A percentile compares a stretch with the other conserved stretches of the same genome.
phyloP scores from a whole-genome alignment of 169 alveolate genomes.

The Blepharisma undulans region DNA sequence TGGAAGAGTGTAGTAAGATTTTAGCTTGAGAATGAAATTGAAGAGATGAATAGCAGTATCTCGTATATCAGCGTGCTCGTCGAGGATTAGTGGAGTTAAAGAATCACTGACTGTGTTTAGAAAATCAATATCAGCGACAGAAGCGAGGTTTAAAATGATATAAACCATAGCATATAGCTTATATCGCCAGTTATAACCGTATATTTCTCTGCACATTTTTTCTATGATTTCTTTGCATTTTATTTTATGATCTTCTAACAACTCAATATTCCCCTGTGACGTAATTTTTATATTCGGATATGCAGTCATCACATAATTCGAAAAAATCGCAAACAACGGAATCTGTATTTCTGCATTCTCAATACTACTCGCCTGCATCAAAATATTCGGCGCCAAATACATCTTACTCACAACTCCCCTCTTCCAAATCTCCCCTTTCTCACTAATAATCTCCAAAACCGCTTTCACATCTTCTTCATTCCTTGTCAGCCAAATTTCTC shows the following conservation, averaged over 20 bases:
- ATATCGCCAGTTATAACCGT: neutral
- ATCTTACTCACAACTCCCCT: neutral
- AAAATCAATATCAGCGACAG: neutral
- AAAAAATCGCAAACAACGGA: neutral
- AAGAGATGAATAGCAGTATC: neutral
- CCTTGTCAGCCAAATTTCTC: neutral
- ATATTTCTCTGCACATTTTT: neutral
- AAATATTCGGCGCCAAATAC: neutral
- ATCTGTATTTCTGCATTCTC: conserved; percentile 12
- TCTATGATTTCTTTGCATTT: neutral
- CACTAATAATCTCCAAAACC: neutral
- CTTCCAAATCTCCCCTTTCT: neutral
- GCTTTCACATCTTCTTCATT: neutral
- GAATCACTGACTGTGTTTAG: neutral
- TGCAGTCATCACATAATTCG: conserved; percentile 11
- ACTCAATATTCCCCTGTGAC: neutral
- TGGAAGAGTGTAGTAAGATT: neutral
- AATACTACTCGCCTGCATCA: neutral
- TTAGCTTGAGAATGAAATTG: neutral
- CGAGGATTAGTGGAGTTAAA: neutral
- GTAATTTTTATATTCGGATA: neutral
- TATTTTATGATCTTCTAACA: neutral
- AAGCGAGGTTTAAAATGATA: neutral
- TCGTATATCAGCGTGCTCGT: conserved; percentile 2
- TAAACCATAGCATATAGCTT: neutral